Evolutionary conservation across 2,329 filamentous ascomycete genomes (phyloP), one percentile per base, ranked within the genome.

Genomic region (Xylaria digitata): DNA sequence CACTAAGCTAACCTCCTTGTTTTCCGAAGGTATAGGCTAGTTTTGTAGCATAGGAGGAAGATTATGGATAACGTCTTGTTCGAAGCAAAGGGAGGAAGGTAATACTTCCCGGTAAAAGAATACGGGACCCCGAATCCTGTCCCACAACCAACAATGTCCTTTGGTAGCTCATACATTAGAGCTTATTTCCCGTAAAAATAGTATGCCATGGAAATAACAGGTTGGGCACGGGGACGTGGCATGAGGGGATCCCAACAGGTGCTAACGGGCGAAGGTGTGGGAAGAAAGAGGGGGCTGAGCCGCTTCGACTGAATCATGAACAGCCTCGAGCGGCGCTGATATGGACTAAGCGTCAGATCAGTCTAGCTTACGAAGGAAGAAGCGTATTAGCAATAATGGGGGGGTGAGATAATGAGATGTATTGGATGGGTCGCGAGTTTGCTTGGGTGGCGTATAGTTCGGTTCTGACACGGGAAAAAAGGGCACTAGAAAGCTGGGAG

Each of bases 291-390:
- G 42, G 49, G 21, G 54, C 37, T 40, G 37, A 15, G 11, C 37
- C 37, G 21, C n/a, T 32, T 15, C 53, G 26, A 54, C 61, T 61
- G 50, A 67, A 64, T 64, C 60, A 60, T 64, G 61, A 55, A 37
- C 13, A 40, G 46, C 17, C 21, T 52, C 30, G 9, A 40, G 34
- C 32, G 30, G 53, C 45, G 46, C 58, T 57, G 57, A 56, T 32
- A 23, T 7, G 53, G 15, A 5, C 26, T 26, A 17, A 40, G n/a
- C 15, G 46, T 45, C n/a, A 26, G 53, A 40, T 62, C 15, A 62
- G 59, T 48, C 54, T 32, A 49, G 62, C 63, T 61, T 26, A 62
- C 57, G 50, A 32, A 57, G 57, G 57, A 50, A 19, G 54, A 58
- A 58, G 15, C n/a, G 13, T 26, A 49, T 15, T 55, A 34, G 45